Base-by-base conservation (phyloP, 148 eudicot genomes). In the Fagopyrum homotropicum region DNA sequence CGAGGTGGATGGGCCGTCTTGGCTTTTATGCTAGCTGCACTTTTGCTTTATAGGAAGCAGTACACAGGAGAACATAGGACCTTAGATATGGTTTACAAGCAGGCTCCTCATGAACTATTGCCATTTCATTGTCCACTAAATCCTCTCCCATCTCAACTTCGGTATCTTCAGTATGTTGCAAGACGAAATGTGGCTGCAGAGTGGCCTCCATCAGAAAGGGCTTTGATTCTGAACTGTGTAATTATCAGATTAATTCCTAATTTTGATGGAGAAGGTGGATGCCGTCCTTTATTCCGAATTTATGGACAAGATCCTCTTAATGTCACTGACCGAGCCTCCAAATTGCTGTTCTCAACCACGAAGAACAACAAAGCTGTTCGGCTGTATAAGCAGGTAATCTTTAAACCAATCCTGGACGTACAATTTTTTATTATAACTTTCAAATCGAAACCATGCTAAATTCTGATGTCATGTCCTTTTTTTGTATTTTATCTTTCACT, bases 1-100 rank as follows among this genome's bases (percentile, higher is more conserved):
- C 81, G 80, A 10, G 98, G 98, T 76, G 97, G 91, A 77, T 93
- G 98, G 97, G 93, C 97, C 11, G 95, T 90, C 79, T 85, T 93
- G 75, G 95, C 95, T 64, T 93, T 91, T 83, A 91, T 91, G 91
- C 81, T 93, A 75, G 87, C 98, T 80, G 91, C 93, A 16, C 84
- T 91, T 71, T 76, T 93, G 75, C 86, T 93, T 47, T 93, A 89
- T 76, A 79, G 93, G 75, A 89, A 88, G 74, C 90, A 85, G 26
- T 91, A 88, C 64, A 75, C 84, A 26, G 97, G 91, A 80, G 98
- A 93, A 79, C 86, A 83, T n/a, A 93, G 83, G 85, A 93, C 95
- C 16, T 77, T 93, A 85, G 95, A 93, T 72, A 89, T 93, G 98
- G 83, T 93, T 77, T 84, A 93, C 78, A 91, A 86, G 85, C 98